Conservation (phyloP, 2,329 filamentous ascomycete genomes). For the Paracoccidioides lutzii region DNA sequence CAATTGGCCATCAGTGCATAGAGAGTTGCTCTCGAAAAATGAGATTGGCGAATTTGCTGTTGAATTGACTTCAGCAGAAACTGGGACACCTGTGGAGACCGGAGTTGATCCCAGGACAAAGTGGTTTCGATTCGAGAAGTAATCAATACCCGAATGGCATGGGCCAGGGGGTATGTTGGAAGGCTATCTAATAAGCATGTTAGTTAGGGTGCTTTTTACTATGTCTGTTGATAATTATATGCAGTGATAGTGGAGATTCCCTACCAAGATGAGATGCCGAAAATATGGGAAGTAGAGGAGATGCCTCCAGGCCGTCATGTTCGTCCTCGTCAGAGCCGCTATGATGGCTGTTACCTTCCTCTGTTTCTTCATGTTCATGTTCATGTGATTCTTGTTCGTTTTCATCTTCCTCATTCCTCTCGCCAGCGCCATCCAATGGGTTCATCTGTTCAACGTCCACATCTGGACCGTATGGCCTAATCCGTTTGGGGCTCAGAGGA, state of each 20-base stretch:
- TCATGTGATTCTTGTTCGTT: slow-evolving; percentile 2
- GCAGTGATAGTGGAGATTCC: slow-evolving; percentile 1
- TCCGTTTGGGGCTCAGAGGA: background rate
- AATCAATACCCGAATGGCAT: slow-evolving; percentile 75
- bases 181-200: slow-evolving; percentile 51
- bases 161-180: slow-evolving; percentile 80
- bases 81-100: slow-evolving; percentile 90
- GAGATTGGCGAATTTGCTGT: slow-evolving; percentile 67
- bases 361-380: background rate
- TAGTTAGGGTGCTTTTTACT: background rate
- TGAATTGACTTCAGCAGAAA: slow-evolving; percentile 94
- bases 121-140: slow-evolving; percentile 80
- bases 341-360: slow-evolving; percentile 19
- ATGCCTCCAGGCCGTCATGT: slow-evolving; percentile 22
- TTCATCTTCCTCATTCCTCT: background rate
- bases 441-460: background rate
- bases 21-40: slow-evolving; percentile 74
- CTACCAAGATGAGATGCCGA: slow-evolving; percentile 64
- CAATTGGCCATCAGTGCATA: slow-evolving; percentile 91
- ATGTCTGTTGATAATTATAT: too few relatives aligned
- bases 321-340: slow-evolving; percentile 26
- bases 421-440: background rate
- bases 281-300: slow-evolving; percentile 61
- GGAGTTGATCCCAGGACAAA: slow-evolving; percentile 83
- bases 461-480: background rate